A percentile compares a stretch with the other conserved stretches of the same genome.
Evolutionary conservation across 257 asterid species (phyloP).

Genomic region (Agastache rugosa): DNA sequence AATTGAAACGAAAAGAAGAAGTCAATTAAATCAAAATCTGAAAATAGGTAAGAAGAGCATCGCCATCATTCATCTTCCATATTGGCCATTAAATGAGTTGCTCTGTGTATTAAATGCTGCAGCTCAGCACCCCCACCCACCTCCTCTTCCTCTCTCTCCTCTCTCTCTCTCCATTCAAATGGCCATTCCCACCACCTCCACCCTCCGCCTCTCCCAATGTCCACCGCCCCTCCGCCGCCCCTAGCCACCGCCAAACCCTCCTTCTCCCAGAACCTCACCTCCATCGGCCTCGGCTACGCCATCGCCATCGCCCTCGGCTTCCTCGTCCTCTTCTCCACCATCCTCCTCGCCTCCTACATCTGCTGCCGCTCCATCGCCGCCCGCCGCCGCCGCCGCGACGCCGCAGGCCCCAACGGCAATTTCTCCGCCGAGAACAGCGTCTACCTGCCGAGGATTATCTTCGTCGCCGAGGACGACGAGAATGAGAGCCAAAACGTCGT

Average conservation of each 20-base stretch:
- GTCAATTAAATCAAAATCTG: neutral
- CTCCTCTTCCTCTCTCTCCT: slow-evolving; percentile 29
- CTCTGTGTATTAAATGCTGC: slow-evolving; percentile 76
- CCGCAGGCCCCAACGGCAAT: neutral
- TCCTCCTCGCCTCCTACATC: slow-evolving; percentile 80
- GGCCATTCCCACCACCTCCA: slow-evolving; percentile 45
- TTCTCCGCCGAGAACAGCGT: slow-evolving; percentile 59
- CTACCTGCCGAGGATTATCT: slow-evolving; percentile 81
- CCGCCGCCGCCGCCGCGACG: slow-evolving; percentile 58
- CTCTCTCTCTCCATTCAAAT: slow-evolving; percentile 47
- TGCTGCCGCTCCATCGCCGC: slow-evolving; percentile 80
- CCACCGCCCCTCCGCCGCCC: slow-evolving; percentile 48
- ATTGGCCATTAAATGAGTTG: slow-evolving; percentile 59
- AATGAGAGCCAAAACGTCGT: slow-evolving; percentile 55
- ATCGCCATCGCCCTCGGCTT: slow-evolving; percentile 83
- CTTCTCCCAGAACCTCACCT: slow-evolving; percentile 46
- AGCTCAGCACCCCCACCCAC: slow-evolving; percentile 65
- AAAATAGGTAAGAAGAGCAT: slow-evolving; percentile 1
- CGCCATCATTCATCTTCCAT: slow-evolving; percentile 36
- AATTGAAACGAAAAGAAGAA: neutral
- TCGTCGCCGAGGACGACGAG: slow-evolving; percentile 86
- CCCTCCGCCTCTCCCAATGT: slow-evolving; percentile 41
- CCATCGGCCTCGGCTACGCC: slow-evolving; percentile 76
- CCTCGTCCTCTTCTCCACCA: slow-evolving; percentile 78
- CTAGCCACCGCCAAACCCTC: slow-evolving; percentile 22